These are phyloP conservation scores for Boletus fagicola DNA, from an alignment of 768 basidiomycete species.

Conservation along the genomic window DNA sequence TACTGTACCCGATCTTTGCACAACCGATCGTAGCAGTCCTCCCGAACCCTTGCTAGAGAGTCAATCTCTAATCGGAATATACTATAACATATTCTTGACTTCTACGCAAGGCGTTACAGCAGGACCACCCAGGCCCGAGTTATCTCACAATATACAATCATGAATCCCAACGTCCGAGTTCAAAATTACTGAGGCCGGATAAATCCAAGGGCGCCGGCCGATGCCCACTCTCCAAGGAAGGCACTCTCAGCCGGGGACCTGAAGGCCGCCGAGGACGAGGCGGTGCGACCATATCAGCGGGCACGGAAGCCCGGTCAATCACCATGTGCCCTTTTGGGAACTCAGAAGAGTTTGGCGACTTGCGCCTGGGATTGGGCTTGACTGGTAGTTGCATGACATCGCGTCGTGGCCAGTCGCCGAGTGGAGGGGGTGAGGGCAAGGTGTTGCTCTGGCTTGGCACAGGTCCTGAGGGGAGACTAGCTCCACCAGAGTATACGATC, in stretches of 20 bases:
- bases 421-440: constrained; percentile 40
- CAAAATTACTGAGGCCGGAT: constrained; percentile 14
- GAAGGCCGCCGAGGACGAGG: constrained; percentile 34
- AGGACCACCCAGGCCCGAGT: constrained; percentile 8
- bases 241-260: constrained; percentile 27
- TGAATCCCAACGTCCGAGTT: not conserved
- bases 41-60: constrained; percentile 15
- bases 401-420: constrained; percentile 55
- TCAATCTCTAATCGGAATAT: not conserved
- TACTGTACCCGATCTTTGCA: not conserved
- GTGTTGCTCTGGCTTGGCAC: constrained; percentile 10
- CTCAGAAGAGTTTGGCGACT: constrained; percentile 20
- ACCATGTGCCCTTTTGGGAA: constrained; percentile 18
- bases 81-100: not conserved
- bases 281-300: constrained; percentile 6
- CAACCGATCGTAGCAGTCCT: constrained; percentile 11
- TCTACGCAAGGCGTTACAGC: constrained; percentile 15
- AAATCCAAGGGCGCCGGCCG: constrained; percentile 22
- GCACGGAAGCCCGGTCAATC: constrained; percentile 3
- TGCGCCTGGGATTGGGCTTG: constrained; percentile 10
- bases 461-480: constrained; percentile 19
- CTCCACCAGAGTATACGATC: constrained; percentile 34
- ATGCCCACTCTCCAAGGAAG: constrained; percentile 22
- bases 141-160: constrained; percentile 3
- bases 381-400: constrained; percentile 35